These are phyloP conservation scores for Botrytis aclada DNA, from an alignment of 2,329 filamentous ascomycete genomes.

Conservation along the genomic window DNA sequence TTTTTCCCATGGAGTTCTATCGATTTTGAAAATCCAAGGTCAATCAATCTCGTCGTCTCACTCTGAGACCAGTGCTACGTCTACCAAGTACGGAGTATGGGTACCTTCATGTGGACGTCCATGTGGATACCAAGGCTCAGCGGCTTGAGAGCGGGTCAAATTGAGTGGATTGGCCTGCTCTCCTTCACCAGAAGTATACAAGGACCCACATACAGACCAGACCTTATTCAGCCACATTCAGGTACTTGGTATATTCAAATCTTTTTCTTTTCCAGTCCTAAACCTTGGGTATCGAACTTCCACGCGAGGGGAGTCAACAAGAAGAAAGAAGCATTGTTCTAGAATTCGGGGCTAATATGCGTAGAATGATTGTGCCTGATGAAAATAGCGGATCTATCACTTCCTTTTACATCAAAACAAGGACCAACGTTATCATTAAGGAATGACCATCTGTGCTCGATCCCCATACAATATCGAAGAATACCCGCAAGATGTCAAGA, in stretches of 20 bases:
- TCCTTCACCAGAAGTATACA: not conserved
- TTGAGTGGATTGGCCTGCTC: not conserved
- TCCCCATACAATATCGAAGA: not conserved
- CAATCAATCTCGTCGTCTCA: not conserved
- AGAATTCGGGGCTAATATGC: not conserved
- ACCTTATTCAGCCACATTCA: not conserved
- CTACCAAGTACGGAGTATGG: not conserved
- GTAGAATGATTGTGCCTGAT: not conserved
- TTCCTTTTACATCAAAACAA: not conserved
- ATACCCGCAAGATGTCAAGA: not conserved
- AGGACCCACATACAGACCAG: not conserved
- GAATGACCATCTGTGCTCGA: not conserved
- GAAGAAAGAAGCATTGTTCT: not conserved
- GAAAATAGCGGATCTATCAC: not conserved
- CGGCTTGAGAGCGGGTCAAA: not conserved
- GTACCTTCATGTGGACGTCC: not conserved
- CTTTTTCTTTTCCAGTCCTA: not conserved
- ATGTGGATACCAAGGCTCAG: not conserved
- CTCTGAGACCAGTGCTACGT: not conserved
- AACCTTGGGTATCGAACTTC: not conserved
- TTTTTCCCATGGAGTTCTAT: not conserved
- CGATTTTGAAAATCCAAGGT: not conserved
- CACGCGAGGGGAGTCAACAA: not conserved
- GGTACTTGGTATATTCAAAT: not conserved
- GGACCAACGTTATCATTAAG: not conserved